These are phyloP conservation scores for Phyllostachys edulis DNA, from an alignment of 176 grass and related monocot genomes.

Conservation along the genomic window DNA sequence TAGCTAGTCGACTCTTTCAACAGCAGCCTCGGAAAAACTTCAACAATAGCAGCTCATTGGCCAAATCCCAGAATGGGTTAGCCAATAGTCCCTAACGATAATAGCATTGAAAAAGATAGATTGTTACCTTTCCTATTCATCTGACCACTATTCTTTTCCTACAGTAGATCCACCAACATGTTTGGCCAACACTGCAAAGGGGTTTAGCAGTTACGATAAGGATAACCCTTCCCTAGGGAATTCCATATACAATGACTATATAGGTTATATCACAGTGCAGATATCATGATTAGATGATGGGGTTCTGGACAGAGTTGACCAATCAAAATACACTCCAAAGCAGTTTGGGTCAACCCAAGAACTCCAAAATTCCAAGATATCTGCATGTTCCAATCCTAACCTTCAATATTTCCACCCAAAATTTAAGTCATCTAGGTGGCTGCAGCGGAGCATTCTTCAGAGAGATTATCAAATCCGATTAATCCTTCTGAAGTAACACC, in stretches of 20 bases:
- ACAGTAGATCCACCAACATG: neutral
- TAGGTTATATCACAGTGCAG: conserved; percentile 10
- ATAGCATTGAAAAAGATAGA: neutral
- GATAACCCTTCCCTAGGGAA: neutral
- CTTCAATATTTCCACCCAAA: neutral
- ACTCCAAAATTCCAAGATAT: neutral
- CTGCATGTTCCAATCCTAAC: conserved; percentile 2
- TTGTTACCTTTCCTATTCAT: neutral
- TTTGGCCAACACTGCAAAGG: neutral
- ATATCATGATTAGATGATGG: neutral
- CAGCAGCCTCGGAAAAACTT: neutral
- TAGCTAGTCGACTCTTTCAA: neutral
- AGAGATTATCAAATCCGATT: neutral
- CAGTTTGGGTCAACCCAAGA: neutral
- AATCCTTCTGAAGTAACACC: conserved; percentile 1
- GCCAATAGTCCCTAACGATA: neutral
- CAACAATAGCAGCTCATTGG: neutral
- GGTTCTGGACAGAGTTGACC: neutral
- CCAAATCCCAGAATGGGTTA: neutral
- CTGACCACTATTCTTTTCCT: neutral
- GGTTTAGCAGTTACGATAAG: neutral
- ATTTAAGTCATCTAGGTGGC: neutral
- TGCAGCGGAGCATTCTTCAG: neutral
- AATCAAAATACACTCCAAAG: neutral
- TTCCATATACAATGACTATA: neutral